Evolutionary conservation across 2,329 filamentous ascomycete species (phyloP).

Genomic region (Penicillium janthinellum): DNA sequence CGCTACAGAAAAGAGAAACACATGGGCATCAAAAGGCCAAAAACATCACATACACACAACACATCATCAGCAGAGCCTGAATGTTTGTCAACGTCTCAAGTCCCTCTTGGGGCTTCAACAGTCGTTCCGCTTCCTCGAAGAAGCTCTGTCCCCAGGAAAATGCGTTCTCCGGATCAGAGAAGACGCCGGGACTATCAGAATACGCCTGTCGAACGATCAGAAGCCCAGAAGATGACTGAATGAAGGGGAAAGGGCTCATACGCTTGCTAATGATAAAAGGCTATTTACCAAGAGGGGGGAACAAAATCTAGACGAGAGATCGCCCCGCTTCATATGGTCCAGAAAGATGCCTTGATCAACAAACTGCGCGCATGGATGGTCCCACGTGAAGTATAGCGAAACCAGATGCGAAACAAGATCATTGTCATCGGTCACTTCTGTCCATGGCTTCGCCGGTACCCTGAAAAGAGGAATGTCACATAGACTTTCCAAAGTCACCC

Average conservation of each 20-base stretch:
- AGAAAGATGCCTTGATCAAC: slow-evolving; percentile 76
- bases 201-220: slow-evolving; percentile 32
- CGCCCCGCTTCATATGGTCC: slow-evolving; percentile 48
- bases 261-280: slow-evolving; percentile 65
- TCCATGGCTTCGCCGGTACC: slow-evolving; percentile 61
- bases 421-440: slow-evolving; percentile 73
- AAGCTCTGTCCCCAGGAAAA: slow-evolving; percentile 39
- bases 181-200: slow-evolving; percentile 38
- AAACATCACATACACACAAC: slow-evolving; percentile 30
- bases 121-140: slow-evolving; percentile 37
- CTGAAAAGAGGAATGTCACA: slow-evolving; percentile 39
- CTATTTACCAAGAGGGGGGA: slow-evolving; percentile 84
- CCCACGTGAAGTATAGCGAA: slow-evolving; percentile 93
- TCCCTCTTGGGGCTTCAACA: slow-evolving; percentile 41
- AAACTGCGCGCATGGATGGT: slow-evolving; percentile 81
- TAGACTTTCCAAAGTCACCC: slow-evolving; percentile 35
- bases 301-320: slow-evolving; percentile 68
- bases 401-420: slow-evolving; percentile 78
- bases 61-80: slow-evolving; percentile 41
- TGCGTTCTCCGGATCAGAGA: slow-evolving; percentile 30
- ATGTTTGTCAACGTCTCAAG: slow-evolving; percentile 36
- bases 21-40: background rate
- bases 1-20: background rate
- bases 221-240: background rate
- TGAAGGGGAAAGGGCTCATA: slow-evolving; percentile 21